Conservation (phyloP, 2,329 filamentous ascomycete species). For the Neurospora sp. region DNA sequence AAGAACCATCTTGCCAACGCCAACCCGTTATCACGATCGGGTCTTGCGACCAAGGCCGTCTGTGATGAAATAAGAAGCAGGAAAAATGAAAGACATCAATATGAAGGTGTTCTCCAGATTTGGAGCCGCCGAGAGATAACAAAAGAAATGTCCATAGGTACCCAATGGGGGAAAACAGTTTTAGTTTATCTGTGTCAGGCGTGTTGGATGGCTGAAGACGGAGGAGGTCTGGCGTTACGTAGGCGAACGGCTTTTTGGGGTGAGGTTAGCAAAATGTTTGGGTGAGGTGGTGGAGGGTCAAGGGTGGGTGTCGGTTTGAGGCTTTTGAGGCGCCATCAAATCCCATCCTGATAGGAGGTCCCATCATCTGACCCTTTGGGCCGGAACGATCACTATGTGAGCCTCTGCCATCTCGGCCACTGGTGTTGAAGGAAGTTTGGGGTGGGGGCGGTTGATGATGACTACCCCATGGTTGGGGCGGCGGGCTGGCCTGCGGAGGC, state of each 20-base stretch:
- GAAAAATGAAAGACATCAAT: background rate
- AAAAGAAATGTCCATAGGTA: background rate
- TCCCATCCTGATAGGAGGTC: slow-evolving; percentile 44
- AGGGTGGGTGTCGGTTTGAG: too few relatives aligned
- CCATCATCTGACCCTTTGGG: slow-evolving; percentile 34
- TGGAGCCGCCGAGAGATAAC: background rate
- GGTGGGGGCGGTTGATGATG: slow-evolving; percentile 20
- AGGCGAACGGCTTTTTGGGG: too few relatives aligned
- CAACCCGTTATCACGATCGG: background rate
- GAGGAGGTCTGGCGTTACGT: background rate
- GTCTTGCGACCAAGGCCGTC: background rate
- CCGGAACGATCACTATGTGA: slow-evolving; percentile 31
- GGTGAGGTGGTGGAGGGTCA: too few relatives aligned
- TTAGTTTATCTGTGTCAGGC: background rate
- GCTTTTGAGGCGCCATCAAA: slow-evolving; percentile 28
- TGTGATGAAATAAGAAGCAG: background rate
- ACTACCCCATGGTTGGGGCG: slow-evolving; percentile 33
- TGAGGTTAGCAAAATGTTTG: too few relatives aligned
- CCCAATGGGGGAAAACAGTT: too few relatives aligned
- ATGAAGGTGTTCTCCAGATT: background rate
- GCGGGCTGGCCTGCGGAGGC: slow-evolving; percentile 23
- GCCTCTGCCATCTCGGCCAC: slow-evolving; percentile 31
- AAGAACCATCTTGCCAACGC: background rate
- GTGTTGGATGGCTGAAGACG: background rate
- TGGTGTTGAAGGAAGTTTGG: slow-evolving; percentile 25